Evolutionary conservation across 768 basidiomycete species (phyloP), one percentile per base, ranked within the genome.

Genomic region (Suillus sp.): DNA sequence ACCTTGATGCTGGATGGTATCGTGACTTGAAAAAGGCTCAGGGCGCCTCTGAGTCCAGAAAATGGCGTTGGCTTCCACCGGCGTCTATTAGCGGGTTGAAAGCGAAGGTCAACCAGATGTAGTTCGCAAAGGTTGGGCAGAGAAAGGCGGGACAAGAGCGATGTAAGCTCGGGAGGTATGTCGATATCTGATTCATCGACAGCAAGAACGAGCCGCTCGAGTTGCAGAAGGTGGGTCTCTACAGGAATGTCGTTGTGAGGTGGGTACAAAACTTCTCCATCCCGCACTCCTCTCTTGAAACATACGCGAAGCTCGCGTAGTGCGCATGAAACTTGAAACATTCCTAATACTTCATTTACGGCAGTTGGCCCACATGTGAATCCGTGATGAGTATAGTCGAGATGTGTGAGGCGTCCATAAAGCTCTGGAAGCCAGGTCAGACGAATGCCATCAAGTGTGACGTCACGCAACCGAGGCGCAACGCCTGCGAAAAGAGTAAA

Each of bases 301-400:
- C 83, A 77, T 27, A 92, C 66, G 58, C 77, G 81, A 59, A 92
- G 79, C 59, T 87, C 83, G 59, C 76, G 77, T 14, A 92, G 75
- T 47, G 74, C 77, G 30, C 75, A 71, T 47, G 85, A 89, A 22
- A 89, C 78, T 63, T 78, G 74, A 32, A 92, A 77, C 74, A 90
- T 84, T 32, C 78, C 77, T 45, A 88, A 68, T 53, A 90, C 77
- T 68, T 91, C 89, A 34, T 79, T 69, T 10, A 86, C 79, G 3
- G 87, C 85, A 60, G 83, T 79, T 64, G 81, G 75, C 5, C 85
- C 89, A 22, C 72, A 74, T 43, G 82, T 88, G 74, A 90, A 89
- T 25, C 86, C 85, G 63, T 90, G 89, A 67, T 91, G 89, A 1
- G 86, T 86, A 67, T 90, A 91, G 72, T 91, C 86, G 48, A 92